Percentiles rank a stretch among this genome's conserved stretches.
Evolutionary conservation across 139 green algal species (phyloP).

Genomic region (Chlorella ohadii): DNA sequence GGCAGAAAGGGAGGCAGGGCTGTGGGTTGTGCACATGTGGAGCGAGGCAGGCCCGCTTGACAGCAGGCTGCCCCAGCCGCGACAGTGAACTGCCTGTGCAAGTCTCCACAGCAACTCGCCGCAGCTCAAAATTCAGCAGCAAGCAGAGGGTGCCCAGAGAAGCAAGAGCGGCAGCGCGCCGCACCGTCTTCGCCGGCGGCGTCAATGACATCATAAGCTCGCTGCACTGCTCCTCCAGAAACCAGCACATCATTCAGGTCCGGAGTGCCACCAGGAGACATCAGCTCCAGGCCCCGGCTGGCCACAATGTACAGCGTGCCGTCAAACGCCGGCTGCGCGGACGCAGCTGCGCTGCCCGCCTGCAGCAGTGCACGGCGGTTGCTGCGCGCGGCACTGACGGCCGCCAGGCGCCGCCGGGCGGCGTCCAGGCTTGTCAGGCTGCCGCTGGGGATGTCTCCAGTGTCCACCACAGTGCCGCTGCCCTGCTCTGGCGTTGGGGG

Average conservation of each 20-base stretch:
- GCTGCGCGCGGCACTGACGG: too few species aligned
- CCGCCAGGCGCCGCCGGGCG: neutral
- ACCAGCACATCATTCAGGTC: neutral
- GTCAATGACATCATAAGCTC: constrained; percentile 20
- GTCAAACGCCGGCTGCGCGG: neutral
- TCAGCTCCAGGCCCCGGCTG: constrained; percentile 11
- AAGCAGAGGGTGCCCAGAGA: too few species aligned
- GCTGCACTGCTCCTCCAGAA: constrained; percentile 9
- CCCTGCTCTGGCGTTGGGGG: too few species aligned
- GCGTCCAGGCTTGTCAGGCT: neutral
- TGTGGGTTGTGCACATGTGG: neutral
- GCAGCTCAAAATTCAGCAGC: neutral
- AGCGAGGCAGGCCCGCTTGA: neutral
- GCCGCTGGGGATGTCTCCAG: too few species aligned
- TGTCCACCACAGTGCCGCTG: too few species aligned
- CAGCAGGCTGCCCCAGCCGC: neutral
- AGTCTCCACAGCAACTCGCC: neutral
- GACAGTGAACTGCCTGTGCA: neutral
- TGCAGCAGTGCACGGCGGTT: constrained; percentile 21
- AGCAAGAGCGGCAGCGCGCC: neutral
- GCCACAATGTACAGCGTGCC: constrained; percentile 13
- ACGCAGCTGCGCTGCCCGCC: neutral
- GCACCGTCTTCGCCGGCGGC: constrained; percentile 1
- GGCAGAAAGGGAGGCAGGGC: too few species aligned
- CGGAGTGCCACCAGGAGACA: neutral